Base-by-base conservation (phyloP, 495 filamentous ascomycete genomes). In the Talaromyces ruber region DNA sequence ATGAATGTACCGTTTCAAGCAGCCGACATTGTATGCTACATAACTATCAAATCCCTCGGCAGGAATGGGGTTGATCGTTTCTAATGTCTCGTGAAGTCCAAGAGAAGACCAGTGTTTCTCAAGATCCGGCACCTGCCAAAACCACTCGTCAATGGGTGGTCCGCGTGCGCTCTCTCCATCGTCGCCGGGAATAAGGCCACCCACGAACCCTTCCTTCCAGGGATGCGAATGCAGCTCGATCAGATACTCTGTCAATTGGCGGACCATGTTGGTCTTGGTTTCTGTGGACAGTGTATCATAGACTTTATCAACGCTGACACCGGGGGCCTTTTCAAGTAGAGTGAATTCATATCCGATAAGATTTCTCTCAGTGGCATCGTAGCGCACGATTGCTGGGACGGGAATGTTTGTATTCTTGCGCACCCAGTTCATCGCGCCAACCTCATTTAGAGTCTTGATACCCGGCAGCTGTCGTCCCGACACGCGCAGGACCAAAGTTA, bases 381-480 rank as follows among this genome's bases (percentile, higher is more conserved):
- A 71, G 6, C 52, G 60, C 7, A 77, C 54, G 2, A 75, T 59
- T 9, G 29, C 58, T 2, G 73, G 66, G 11, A 71, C 54, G 5
- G 73, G 71, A 26, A 75, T 70, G 7, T 51, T 62, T 7, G 71
- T 72, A 39, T 71, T 65, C 25, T 62, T 11, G 16, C 28, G 12
- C 18, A 77, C 47, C 68, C 67, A 77, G 11, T 43, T 57, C 70
- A 77, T 72, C 4, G 70, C 64, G 11, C 63, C 73, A 1, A 71
- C 67, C 45, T 77, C 73, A 39, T 75, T 77, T 12, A 14, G 32
- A 2, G 72, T 75, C 61, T 75, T 75, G 61, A 74, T 71, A 3
- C 52, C n/a, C 2, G 73, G 73, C 2, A 72, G 30, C 24, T 75
- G 72, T 7, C 62, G 56, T 2, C 70, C 70, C 9, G 74, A 68